phyloP scores from a whole-genome alignment of 2,329 filamentous ascomycete species.

The Pestalotiopsis sp. region DNA sequence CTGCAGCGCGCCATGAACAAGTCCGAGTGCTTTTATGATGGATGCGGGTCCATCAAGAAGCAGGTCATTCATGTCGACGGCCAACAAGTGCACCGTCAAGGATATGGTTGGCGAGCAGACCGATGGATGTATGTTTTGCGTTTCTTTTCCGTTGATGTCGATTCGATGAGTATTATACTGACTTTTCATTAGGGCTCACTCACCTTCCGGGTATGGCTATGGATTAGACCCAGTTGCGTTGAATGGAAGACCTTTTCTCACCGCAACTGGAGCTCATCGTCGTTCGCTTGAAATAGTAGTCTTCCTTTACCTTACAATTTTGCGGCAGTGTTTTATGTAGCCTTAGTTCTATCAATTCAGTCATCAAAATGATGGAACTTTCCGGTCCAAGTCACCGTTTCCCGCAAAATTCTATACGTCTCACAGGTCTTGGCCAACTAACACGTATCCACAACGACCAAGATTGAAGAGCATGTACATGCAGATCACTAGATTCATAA shows the following conservation, averaged over 20 bases:
- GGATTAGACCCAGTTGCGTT: neutral
- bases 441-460: no score
- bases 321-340: no score
- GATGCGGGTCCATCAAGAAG: conserved; percentile 32
- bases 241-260: neutral
- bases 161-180: conserved; percentile 34
- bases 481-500: no score
- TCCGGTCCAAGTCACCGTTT: no score
- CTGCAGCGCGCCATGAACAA: conserved; percentile 37
- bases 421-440: no score
- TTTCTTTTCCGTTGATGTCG: neutral
- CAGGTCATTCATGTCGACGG: conserved; percentile 29
- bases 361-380: no score
- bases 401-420: no score
- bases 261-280: neutral
- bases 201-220: conserved; percentile 4
- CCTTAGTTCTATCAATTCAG: no score
- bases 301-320: neutral
- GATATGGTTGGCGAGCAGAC: conserved; percentile 29
- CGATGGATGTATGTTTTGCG: conserved; percentile 30
- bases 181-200: conserved; percentile 18
- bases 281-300: neutral
- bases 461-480: no score
- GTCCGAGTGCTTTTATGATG: conserved; percentile 34
- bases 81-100: conserved; percentile 31